Conservation (phyloP, 1,284 basidiomycete species). For the Omphalotus olearius region DNA sequence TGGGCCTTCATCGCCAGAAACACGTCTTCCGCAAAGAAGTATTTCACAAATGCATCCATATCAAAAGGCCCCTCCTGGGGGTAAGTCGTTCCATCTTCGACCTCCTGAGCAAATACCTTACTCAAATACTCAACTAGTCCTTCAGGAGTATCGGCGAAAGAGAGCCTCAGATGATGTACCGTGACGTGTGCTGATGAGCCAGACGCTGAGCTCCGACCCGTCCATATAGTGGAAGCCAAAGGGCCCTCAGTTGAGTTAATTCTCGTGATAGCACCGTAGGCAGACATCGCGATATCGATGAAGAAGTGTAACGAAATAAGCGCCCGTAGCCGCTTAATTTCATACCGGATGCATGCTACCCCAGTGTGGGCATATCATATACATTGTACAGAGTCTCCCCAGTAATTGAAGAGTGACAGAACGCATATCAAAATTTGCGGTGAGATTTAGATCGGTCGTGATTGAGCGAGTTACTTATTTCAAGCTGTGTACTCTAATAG, state of each 20-base stretch:
- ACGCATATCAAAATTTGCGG: too few species aligned
- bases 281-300: slow-evolving; percentile 26
- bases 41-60: slow-evolving; percentile 57
- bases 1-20: slow-evolving; percentile 58
- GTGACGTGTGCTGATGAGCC: slow-evolving; percentile 29
- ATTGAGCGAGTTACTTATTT: too few species aligned
- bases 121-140: slow-evolving; percentile 64
- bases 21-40: slow-evolving; percentile 75
- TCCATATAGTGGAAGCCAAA: slow-evolving; percentile 33
- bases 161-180: slow-evolving; percentile 62
- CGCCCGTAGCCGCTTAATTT: too few species aligned
- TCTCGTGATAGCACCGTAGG: slow-evolving; percentile 39
- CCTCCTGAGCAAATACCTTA: slow-evolving; percentile 63
- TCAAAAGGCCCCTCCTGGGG: slow-evolving; percentile 69
- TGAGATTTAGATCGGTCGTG: too few species aligned
- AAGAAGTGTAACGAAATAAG: too few species aligned
- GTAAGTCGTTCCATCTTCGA: slow-evolving; percentile 78
- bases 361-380: too few species aligned
- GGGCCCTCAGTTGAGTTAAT: background rate
- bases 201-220: slow-evolving; percentile 15
- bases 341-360: too few species aligned
- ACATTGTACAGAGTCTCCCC: too few species aligned
- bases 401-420: too few species aligned
- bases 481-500: too few species aligned
- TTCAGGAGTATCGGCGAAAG: slow-evolving; percentile 34